These are phyloP conservation scores for Rhodotorula mucilaginosa DNA, from an alignment of 1,284 basidiomycete species.

Conservation along the genomic window DNA sequence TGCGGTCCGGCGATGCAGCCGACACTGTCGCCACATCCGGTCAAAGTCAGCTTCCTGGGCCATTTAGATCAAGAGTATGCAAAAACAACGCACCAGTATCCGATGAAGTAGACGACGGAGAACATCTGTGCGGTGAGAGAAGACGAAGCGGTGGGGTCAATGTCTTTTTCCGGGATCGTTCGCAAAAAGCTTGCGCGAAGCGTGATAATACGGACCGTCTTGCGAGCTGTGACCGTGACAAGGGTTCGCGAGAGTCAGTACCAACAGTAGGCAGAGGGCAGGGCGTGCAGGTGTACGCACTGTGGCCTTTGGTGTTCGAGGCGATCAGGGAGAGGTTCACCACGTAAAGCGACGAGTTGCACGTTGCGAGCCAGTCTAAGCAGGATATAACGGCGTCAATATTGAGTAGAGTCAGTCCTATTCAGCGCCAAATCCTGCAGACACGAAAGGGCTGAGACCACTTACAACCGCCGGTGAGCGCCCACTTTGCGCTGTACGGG, in stretches of 20 bases:
- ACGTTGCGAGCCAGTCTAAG: constrained; percentile 24
- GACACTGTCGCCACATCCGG: not conserved
- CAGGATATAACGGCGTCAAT: too few species aligned
- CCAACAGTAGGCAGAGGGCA: too few species aligned
- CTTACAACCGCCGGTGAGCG: not conserved
- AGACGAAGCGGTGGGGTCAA: too few species aligned
- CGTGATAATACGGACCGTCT: not conserved
- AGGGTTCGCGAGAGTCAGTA: not conserved
- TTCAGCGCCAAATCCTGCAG: too few species aligned
- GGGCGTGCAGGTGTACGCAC: not conserved
- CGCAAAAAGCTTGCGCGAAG: not conserved
- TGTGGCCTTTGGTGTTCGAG: constrained; percentile 23
- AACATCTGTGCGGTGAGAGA: constrained; percentile 1
- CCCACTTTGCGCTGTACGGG: constrained; percentile 2
- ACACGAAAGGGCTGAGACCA: not conserved
- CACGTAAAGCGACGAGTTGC: constrained; percentile 20
- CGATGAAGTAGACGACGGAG: constrained; percentile 13
- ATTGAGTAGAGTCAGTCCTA: not conserved
- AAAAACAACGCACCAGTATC: constrained; percentile 3
- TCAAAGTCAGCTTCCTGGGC: not conserved
- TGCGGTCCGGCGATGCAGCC: constrained; percentile 16
- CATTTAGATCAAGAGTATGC: not conserved
- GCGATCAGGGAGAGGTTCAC: constrained; percentile 24
- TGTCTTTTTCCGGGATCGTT: not conserved
- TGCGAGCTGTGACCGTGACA: constrained; percentile 4